Evolutionary conservation across 768 basidiomycete genomes (phyloP).

Genomic region (Trametes gibbosa): DNA sequence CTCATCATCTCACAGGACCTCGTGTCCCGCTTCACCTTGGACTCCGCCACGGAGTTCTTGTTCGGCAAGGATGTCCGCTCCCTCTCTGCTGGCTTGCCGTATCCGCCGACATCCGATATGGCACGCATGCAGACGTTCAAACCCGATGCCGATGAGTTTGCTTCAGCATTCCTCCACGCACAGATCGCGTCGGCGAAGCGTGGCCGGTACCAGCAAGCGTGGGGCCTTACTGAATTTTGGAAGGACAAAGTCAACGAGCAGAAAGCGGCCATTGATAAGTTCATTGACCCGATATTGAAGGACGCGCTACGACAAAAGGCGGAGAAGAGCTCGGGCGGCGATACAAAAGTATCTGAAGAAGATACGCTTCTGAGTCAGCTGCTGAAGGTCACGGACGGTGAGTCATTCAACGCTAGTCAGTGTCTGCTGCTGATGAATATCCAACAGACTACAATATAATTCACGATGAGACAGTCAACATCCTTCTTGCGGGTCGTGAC

Average conservation of each 20-base stretch:
- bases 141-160: conserved; percentile 35
- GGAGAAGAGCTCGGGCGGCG: conserved; percentile 16
- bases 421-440: background rate
- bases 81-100: conserved; percentile 36
- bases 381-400: conserved; percentile 39
- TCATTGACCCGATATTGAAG: conserved; percentile 47
- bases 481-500: conserved; percentile 30
- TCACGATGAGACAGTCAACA: conserved; percentile 30
- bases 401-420: background rate
- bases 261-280: conserved; percentile 42
- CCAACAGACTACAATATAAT: conserved; percentile 23
- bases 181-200: conserved; percentile 34
- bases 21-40: conserved; percentile 27
- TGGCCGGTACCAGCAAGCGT: conserved; percentile 36
- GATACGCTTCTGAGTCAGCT: conserved; percentile 41
- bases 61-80: conserved; percentile 43
- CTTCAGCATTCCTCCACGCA: conserved; percentile 38
- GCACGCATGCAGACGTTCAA: conserved; percentile 25
- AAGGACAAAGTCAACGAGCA: conserved; percentile 37
- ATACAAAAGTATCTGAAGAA: conserved; percentile 23
- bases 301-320: conserved; percentile 40
- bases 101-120: conserved; percentile 32
- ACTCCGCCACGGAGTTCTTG: conserved; percentile 28
- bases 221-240: conserved; percentile 48
- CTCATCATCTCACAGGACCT: conserved; percentile 30